Evolutionary conservation across 345 rosid genomes (phyloP).

Genomic region (Dimocarpus longan): DNA sequence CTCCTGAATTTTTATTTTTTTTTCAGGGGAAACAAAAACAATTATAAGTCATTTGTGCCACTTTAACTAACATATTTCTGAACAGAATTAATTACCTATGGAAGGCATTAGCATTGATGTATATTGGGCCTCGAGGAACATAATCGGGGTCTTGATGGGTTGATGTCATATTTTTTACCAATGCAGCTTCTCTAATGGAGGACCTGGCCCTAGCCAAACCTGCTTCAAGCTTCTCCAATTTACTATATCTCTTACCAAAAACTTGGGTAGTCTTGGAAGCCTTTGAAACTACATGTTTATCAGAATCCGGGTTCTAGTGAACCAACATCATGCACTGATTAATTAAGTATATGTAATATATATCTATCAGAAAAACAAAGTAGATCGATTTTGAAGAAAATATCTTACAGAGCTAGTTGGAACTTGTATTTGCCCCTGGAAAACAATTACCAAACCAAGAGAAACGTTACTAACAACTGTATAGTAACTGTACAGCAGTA

Average conservation of each 20-base stretch:
- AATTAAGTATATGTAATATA: too few relatives aligned
- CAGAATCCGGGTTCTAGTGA: too few relatives aligned
- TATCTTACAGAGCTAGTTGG: too few relatives aligned
- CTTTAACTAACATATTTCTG: too few relatives aligned
- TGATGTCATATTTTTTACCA: constrained; percentile 31
- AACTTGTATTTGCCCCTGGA: too few relatives aligned
- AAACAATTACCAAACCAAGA: too few relatives aligned
- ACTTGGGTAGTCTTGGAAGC: background rate
- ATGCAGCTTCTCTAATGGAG: constrained; percentile 40
- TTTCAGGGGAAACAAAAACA: too few relatives aligned
- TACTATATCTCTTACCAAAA: constrained; percentile 12
- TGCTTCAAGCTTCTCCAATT: constrained; percentile 35
- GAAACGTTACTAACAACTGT: background rate
- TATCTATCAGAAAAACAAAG: too few relatives aligned
- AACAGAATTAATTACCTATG: constrained; percentile 22
- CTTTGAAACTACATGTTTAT: too few relatives aligned
- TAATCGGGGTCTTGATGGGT: constrained; percentile 32
- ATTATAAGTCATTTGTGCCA: too few relatives aligned
- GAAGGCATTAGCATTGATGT: constrained; percentile 45
- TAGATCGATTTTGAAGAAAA: too few relatives aligned
- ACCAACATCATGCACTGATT: too few relatives aligned
- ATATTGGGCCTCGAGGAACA: constrained; percentile 43
- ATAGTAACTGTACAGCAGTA: background rate
- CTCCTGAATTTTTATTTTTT: constrained; percentile 25
- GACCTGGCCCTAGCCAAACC: constrained; percentile 30